Percentiles rank a stretch among this genome's conserved stretches.
Evolutionary conservation across 305 asterid genomes (phyloP).

Genomic region (Withania somnifera): DNA sequence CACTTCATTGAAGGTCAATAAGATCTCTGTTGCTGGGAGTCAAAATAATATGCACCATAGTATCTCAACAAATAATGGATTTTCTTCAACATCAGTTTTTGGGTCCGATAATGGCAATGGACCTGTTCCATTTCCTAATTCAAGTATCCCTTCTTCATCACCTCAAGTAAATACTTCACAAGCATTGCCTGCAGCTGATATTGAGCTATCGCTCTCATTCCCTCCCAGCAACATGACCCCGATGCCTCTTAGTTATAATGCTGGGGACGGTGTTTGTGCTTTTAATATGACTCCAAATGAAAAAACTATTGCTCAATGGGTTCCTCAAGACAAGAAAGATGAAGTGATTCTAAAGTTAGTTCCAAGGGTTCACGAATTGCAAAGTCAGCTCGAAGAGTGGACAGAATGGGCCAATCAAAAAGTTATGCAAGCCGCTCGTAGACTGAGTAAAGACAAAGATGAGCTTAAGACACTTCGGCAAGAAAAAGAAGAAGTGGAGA

Average conservation of each 20-base stretch:
- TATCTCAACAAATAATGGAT: constrained; percentile 28
- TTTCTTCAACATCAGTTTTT: constrained; percentile 41
- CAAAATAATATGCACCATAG: constrained; percentile 26
- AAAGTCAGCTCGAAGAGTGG: constrained; percentile 85
- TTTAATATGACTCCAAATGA: constrained; percentile 26
- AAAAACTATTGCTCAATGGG: constrained; percentile 35
- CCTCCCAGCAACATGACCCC: constrained; percentile 48
- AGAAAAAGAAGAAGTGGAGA: constrained; percentile 83
- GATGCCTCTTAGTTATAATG: constrained; percentile 35
- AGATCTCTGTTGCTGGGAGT: constrained; percentile 34
- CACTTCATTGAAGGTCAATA: constrained; percentile 31
- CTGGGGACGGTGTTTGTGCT: constrained; percentile 26
- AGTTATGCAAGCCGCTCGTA: constrained; percentile 87
- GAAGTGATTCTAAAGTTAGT: constrained; percentile 65
- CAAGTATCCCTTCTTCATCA: constrained; percentile 23
- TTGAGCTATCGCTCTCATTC: constrained; percentile 56
- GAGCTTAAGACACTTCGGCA: constrained; percentile 78
- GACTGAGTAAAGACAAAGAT: constrained; percentile 75
- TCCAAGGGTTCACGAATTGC: constrained; percentile 56
- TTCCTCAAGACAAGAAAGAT: constrained; percentile 56
- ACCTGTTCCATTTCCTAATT: constrained; percentile 21
- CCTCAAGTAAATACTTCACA: constrained; percentile 18
- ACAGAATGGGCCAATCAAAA: constrained; percentile 96
- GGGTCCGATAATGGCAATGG: constrained; percentile 26
- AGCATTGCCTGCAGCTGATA: constrained; percentile 47